Evolutionary conservation across 331 rosid genomes (phyloP).

Genomic region (Malus hybrid): DNA sequence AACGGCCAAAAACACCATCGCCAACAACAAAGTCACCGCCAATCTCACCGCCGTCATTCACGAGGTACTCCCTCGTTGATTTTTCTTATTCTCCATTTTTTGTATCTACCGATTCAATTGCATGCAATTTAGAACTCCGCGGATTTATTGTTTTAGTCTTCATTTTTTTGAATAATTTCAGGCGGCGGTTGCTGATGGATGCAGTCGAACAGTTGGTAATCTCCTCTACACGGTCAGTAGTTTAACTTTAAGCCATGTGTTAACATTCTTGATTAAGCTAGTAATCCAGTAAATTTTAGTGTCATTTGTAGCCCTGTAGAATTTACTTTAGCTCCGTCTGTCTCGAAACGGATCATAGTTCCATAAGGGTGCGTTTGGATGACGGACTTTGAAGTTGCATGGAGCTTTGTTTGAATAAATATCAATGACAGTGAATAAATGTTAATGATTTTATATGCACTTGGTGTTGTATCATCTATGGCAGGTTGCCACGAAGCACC

Average conservation of each 20-base stretch:
- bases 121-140: not conserved
- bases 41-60: constrained; percentile 69
- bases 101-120: not conserved
- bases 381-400: not conserved
- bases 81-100: not conserved
- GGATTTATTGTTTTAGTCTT: not conserved
- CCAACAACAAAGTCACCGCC: constrained; percentile 77
- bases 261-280: not conserved
- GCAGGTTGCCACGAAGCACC: constrained; percentile 89
- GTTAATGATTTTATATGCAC: not conserved
- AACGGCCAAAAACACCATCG: constrained; percentile 76
- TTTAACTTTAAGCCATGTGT: not conserved
- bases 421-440: not conserved
- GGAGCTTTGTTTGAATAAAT: not conserved
- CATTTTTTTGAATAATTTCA: constrained; percentile 14
- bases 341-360: not conserved
- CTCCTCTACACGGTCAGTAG: constrained; percentile 66
- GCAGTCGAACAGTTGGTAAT: constrained; percentile 66
- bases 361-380: not conserved
- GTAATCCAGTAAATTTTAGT: not conserved
- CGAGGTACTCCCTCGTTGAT: constrained; percentile 35
- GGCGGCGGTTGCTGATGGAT: constrained; percentile 76
- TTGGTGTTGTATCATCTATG: constrained; percentile 15
- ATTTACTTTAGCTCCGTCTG: not conserved
- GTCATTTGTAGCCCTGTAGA: not conserved